Evolutionary conservation across 352 stramenopile species (phyloP), one percentile per base, ranked within the genome.

Genomic region (Pythium apleroticum): DNA sequence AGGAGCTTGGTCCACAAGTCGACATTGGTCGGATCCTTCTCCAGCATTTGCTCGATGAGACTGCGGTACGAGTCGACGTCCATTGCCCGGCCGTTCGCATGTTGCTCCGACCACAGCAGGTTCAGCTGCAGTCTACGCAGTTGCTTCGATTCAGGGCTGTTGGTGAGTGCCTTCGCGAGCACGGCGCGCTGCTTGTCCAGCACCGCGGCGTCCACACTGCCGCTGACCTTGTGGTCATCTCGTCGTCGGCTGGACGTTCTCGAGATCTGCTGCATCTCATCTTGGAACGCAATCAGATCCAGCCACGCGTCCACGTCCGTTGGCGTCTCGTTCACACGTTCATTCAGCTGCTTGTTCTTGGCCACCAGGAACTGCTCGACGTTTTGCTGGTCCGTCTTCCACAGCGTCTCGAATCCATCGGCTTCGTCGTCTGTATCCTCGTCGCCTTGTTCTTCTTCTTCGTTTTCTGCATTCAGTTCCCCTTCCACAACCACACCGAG

Each of bases 281-380:
- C 77, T 66, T 95, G 86, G 45, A 93, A 91, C 1, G 71, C 78
- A n/a, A 91, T 78, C 28, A 91, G 76, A 50, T 92, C 74, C 1
- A 95, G 71, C 86, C 86, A 95, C 17, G 46, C 62, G 0, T 75
- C 63, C 17, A 88, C 61, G 28, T 84, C 63, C 4, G 73, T 60
- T 28, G 84, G 77, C 14, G 57, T 27, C 0, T 63, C 37, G 20
- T 66, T 53, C n/a, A 72, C 60, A 2, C 39, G 63, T 43, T 70
- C 62, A 19, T 77, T 81, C 15, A 74, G 60, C 15, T 66, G 46
- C 63, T 85, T 92, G 58, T 74, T 88, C 19, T 71, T 63, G 48
- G 73, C 50, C 14, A 93, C 78, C 6, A 93, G 54, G 33, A 84
- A 81, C 17, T 84, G 74, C 63, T 95, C 86, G 24, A 86, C 58